These are phyloP conservation scores for Talaromyces islandicus DNA, from an alignment of 2,329 filamentous ascomycete genomes.

Conservation along the genomic window DNA sequence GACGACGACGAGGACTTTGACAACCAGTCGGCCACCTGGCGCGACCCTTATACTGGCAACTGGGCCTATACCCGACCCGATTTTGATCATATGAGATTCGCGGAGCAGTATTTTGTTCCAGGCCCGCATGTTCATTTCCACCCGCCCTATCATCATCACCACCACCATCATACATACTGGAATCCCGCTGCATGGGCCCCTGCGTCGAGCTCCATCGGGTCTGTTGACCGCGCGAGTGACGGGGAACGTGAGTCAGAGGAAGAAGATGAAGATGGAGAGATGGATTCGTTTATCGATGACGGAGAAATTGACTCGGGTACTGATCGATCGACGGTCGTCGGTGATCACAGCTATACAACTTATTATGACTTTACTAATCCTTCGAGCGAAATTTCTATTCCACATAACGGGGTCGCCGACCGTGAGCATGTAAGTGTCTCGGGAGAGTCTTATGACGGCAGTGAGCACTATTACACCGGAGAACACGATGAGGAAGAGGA, in stretches of 20 bases:
- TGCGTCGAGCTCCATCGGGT: background rate
- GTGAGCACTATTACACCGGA: background rate
- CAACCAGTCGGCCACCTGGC: background rate
- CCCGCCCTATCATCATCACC: constrained; percentile 1
- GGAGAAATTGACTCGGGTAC: constrained; percentile 19
- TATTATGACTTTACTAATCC: background rate
- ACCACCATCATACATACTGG: background rate
- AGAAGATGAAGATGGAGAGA: constrained; percentile 10
- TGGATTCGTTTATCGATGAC: constrained; percentile 13
- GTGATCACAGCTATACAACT: constrained; percentile 12
- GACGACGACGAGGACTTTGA: constrained; percentile 1
- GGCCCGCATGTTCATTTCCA: background rate
- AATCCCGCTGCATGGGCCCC: background rate
- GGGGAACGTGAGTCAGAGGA: constrained; percentile 1
- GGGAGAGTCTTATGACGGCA: constrained; percentile 6
- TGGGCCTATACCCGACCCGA: background rate
- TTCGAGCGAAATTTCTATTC: background rate
- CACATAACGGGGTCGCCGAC: background rate
- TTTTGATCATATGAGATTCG: background rate
- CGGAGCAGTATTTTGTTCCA: background rate
- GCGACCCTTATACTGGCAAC: background rate
- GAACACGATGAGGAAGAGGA: background rate
- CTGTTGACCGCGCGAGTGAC: background rate
- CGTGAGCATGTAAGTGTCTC: background rate
- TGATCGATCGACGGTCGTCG: constrained; percentile 29